These are phyloP conservation scores for Brettanomyces bruxellensis DNA, from an alignment of 805 yeast species.

Conservation along the genomic window DNA sequence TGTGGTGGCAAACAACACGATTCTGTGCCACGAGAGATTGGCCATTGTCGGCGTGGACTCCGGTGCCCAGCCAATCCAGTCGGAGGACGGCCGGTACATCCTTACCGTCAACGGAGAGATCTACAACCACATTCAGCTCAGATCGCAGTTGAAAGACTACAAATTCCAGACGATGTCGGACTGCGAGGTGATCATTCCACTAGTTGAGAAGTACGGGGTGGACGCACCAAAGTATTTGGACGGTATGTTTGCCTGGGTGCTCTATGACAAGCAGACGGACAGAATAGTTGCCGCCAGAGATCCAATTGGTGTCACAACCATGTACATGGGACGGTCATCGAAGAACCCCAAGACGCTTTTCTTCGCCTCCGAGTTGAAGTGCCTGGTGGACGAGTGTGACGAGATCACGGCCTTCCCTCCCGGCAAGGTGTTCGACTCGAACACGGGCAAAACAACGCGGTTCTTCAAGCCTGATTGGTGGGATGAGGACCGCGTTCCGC, in stretches of 20 bases:
- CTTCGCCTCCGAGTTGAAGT: slow-evolving; percentile 92
- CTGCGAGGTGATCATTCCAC: slow-evolving; percentile 96
- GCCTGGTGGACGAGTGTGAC: slow-evolving; percentile 92
- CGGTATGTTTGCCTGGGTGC: slow-evolving; percentile 96
- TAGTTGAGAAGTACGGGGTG: slow-evolving; percentile 74
- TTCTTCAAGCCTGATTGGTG: slow-evolving; percentile 94
- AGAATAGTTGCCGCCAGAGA: slow-evolving; percentile 96
- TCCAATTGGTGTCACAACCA: slow-evolving; percentile 94
- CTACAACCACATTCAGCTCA: slow-evolving; percentile 87
- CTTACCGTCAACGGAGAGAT: slow-evolving; percentile 96
- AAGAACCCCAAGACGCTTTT: slow-evolving; percentile 67
- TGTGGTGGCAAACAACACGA: slow-evolving; percentile 65
- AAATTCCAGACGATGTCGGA: slow-evolving; percentile 79
- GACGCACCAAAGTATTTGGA: slow-evolving; percentile 91
- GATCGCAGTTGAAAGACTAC: slow-evolving; percentile 69
- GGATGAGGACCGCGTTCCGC: slow-evolving; percentile 71
- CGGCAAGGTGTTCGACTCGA: slow-evolving; percentile 92
- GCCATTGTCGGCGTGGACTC: slow-evolving; percentile 96
- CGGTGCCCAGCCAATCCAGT: slow-evolving; percentile 96
- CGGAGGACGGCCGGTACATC: slow-evolving; percentile 61
- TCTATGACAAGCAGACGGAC: slow-evolving; percentile 77
- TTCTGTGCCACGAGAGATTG: slow-evolving; percentile 89
- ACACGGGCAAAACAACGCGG: slow-evolving; percentile 75
- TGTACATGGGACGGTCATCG: slow-evolving; percentile 84
- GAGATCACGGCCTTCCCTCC: slow-evolving; percentile 93